Conservation (phyloP, 805 yeast genomes). For the Cyberlindnera euphorbiiphila region DNA sequence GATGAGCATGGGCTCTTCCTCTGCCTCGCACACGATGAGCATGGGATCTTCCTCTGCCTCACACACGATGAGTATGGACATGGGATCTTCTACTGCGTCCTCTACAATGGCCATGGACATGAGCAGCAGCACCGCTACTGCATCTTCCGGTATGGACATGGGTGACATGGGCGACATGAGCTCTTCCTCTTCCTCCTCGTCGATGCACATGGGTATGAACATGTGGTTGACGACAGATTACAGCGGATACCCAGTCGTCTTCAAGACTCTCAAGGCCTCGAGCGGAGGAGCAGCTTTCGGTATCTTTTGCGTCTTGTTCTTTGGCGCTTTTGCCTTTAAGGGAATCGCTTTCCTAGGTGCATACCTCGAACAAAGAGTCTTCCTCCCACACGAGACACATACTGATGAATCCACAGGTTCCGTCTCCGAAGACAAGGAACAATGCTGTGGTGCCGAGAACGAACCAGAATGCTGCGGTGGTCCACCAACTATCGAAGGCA, state of each 20-base stretch:
- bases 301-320: conserved; percentile 59
- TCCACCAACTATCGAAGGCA: no score
- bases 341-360: conserved; percentile 56
- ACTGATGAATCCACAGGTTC: conserved; percentile 10
- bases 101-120: conserved; percentile 8
- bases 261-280: conserved; percentile 48
- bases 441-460: conserved; percentile 17
- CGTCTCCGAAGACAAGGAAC: conserved; percentile 7
- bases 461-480: no score
- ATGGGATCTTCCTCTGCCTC: conserved; percentile 30
- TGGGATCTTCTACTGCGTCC: conserved; percentile 30
- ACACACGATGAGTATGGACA: conserved; percentile 14
- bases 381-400: conserved; percentile 7
- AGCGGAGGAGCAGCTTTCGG: conserved; percentile 67
- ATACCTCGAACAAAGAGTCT: conserved; percentile 66
- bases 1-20: neutral
- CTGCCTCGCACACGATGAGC: conserved; percentile 12
- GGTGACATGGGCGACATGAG: conserved; percentile 13
- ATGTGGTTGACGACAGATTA: conserved; percentile 50
- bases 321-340: conserved; percentile 54
- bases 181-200: conserved; percentile 5
- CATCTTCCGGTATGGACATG: neutral
- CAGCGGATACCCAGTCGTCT: conserved; percentile 58
- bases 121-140: conserved; percentile 1
- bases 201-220: conserved; percentile 41